Evolutionary conservation across 495 filamentous ascomycete species (phyloP), one percentile per base, ranked within the genome.

Genomic region (Aspergillus ostianus): DNA sequence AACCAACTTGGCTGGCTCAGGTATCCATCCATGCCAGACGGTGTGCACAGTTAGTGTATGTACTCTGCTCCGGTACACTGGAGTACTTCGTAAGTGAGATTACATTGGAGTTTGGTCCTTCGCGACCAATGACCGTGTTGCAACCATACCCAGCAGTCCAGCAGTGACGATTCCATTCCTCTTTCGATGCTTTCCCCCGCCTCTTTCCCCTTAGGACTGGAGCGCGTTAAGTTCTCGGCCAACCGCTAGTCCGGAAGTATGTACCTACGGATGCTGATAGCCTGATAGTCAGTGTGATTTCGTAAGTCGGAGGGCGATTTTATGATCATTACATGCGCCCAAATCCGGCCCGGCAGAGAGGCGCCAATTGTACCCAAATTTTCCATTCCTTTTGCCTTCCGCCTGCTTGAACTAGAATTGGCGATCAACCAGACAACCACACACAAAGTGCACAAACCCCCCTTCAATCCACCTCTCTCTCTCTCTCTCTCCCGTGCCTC

Each of bases 351-450:
- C 44, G 19, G 46, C 46, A 55, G 9, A 52, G 44, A 54, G 51
- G 54, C 54, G 52, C 51, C 30, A 49, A 6, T 46, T 17, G 32
- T 41, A 51, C 53, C 59, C 48, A 56, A 41, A 56, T 57, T 64
- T 57, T 47, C 62, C 68, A 71, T 73, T 69, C 68, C 70, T 68
- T 68, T 68, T 67, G 52, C 64, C 62, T 66, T 71, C 63, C 60
- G 26, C 56, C 58, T n/a, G 64, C 66, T 66, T 57, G 56, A 61
- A 64, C 62, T 55, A 64, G 56, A 64, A 67, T 64, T 68, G 66
- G 59, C 59, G 67, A 74, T 69, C 67, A 73, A 67, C 68, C 67
- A 72, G n/a, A n/a, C n/a, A n/a, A n/a, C n/a, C n/a, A n/a, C 70
- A 60, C 45, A 45, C 59, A 56, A 49, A 62, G 64, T 66, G 67